Evolutionary conservation across 1,139 yeast species (phyloP), one percentile per base, ranked within the genome.

Genomic region (Zygoascus hellenicus): DNA sequence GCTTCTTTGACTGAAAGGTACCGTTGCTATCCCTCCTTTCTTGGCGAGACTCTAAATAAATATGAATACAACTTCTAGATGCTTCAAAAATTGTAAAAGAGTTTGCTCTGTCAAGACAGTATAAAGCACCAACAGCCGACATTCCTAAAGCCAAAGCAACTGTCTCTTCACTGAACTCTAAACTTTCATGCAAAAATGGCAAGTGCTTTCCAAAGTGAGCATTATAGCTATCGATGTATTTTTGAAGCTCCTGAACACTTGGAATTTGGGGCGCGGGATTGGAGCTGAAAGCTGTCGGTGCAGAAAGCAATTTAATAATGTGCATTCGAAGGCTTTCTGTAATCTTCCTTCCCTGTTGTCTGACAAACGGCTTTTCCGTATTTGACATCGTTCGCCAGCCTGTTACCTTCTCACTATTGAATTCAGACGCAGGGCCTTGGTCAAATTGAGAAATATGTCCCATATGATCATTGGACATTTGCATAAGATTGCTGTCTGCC

Each of bases 81-180:
- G 88, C 76, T 61, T 87, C 88, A 66, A 86, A 88, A 47, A 89
- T 70, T 16, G 85, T 72, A 56, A 83, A 74, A 0, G 96, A 85
- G 60, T 85, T 85, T 35, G 81, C 71, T 22, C 86, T 84, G 62
- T 89, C 95, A 65, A 84, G 87, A 1, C 86, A 79, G 59, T 87
- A 87, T 26, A 89, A 70, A 0, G 97, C 96, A 38, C 97, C 97
- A 51, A 89, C 78, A 17, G 95, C 84, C 1, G 95, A 84, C 78
- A 89, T 85, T 10, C 92, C 78, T 47, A 88, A 69, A n/a, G 88
- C 64, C 47, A 89, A 69, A 0, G 96, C 92, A 50, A 84, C 80
- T 61, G 84, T 83, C 45, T 82, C 86, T 48, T 73, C 64, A 52
- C 74, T 73, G 50, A 80, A 78, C 51, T 75, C 68, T 49, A 85